These are phyloP conservation scores for Aspergillus egyptiacus DNA, from an alignment of 495 filamentous ascomycete genomes.

Conservation along the genomic window DNA sequence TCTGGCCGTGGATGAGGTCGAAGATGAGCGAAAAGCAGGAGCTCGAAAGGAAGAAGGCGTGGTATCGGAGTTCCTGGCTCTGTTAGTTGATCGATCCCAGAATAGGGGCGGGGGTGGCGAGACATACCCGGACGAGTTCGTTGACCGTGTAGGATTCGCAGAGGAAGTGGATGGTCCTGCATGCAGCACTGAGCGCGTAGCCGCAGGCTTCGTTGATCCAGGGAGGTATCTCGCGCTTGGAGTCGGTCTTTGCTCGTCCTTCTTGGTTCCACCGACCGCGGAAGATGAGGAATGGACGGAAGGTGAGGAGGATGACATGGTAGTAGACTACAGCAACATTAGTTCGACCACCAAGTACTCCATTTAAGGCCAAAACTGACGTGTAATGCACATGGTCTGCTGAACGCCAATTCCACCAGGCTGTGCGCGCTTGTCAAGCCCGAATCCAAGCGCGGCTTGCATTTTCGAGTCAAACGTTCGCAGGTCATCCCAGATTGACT, in stretches of 20 bases:
- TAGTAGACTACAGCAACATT: slow-evolving; percentile 36
- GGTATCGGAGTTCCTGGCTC: slow-evolving; percentile 34
- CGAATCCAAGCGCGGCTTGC: slow-evolving; percentile 30
- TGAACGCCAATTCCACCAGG: slow-evolving; percentile 30
- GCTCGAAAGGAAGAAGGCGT: slow-evolving; percentile 37
- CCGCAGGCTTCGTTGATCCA: slow-evolving; percentile 44
- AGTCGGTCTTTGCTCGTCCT: slow-evolving; percentile 11
- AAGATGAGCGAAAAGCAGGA: slow-evolving; percentile 36
- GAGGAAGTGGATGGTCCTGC: slow-evolving; percentile 34
- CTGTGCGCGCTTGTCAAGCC: slow-evolving; percentile 27
- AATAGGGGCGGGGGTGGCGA: not conserved
- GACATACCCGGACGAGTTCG: slow-evolving; percentile 31
- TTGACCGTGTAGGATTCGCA: slow-evolving; percentile 31
- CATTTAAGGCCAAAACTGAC: slow-evolving; percentile 29
- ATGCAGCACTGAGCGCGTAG: slow-evolving; percentile 30
- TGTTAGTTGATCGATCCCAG: not conserved
- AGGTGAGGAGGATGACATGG: slow-evolving; percentile 37
- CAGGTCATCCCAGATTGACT: slow-evolving; percentile 34
- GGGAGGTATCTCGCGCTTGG: slow-evolving; percentile 30
- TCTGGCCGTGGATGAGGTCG: slow-evolving; percentile 34
- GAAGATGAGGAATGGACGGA: slow-evolving; percentile 42
- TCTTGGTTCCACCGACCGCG: slow-evolving; percentile 36
- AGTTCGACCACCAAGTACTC: no score
- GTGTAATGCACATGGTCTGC: slow-evolving; percentile 32
- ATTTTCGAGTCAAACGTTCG: slow-evolving; percentile 27